Conservation (phyloP, 257 asterid species). For the Marsdenia floribunda region DNA sequence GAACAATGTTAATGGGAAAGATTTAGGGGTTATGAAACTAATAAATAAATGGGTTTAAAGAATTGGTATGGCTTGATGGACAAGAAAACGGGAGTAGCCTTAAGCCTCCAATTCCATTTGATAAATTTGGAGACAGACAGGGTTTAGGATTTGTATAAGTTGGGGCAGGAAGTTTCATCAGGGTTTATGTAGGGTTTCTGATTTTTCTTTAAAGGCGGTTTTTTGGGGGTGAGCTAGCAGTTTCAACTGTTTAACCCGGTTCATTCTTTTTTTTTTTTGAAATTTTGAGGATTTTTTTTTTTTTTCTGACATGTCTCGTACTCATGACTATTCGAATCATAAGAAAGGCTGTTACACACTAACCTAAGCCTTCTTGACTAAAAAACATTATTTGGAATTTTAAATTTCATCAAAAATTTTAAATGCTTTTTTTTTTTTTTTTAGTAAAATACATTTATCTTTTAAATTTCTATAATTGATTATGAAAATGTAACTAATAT, state of each 20-base stretch:
- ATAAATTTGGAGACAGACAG: background rate
- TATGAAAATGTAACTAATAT: too few species aligned
- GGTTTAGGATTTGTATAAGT: background rate
- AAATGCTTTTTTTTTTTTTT: too few species aligned
- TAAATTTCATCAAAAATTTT: too few species aligned
- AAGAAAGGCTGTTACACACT: too few species aligned
- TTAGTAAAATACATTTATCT: too few species aligned
- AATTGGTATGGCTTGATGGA: slow-evolving; percentile 2
- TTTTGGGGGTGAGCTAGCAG: background rate
- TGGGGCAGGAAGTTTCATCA: slow-evolving; percentile 16
- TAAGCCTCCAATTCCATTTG: background rate
- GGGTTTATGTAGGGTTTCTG: slow-evolving; percentile 45
- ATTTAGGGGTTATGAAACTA: too few species aligned
- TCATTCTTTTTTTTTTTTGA: background rate
- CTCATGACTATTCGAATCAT: too few species aligned
- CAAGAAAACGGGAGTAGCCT: slow-evolving; percentile 13
- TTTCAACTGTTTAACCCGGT: background rate
- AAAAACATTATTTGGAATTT: too few species aligned
- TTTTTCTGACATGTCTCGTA: too few species aligned
- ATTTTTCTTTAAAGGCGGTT: background rate
- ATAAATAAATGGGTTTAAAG: background rate
- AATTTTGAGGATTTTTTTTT: too few species aligned
- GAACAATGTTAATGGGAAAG: background rate
- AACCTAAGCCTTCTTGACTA: too few species aligned
- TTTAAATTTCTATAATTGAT: too few species aligned